phyloP scores from a whole-genome alignment of 108 stramenopile genomes.

The Fragilaria crotonensis region DNA sequence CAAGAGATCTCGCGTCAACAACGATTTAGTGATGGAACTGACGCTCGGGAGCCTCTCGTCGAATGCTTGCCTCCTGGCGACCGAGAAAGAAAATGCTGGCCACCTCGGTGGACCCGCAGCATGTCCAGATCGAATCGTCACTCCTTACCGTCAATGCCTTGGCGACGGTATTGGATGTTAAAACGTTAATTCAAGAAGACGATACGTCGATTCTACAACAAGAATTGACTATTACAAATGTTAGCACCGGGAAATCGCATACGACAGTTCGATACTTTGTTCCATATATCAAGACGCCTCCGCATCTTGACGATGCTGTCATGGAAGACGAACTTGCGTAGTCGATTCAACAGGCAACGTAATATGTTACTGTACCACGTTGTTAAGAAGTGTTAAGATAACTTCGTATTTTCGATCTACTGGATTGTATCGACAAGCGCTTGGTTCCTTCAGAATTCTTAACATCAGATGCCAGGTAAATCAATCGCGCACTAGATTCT shows the following conservation, averaged over 20 bases:
- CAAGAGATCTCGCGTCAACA: slow-evolving; percentile 73
- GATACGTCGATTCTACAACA: slow-evolving; percentile 48
- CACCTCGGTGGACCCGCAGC: slow-evolving; percentile 44
- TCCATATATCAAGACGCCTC: slow-evolving; percentile 31
- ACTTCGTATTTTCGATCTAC: too few relatives aligned
- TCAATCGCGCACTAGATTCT: too few relatives aligned
- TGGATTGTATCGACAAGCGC: too few relatives aligned
- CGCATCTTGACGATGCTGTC: slow-evolving; percentile 3
- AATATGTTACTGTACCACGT: too few relatives aligned
- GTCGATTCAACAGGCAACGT: too few relatives aligned
- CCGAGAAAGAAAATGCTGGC: slow-evolving; percentile 62
- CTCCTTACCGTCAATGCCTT: slow-evolving; percentile 78
- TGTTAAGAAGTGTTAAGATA: too few relatives aligned
- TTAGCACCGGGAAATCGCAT: slow-evolving; percentile 45
- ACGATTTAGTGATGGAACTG: slow-evolving; percentile 60
- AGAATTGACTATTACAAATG: slow-evolving; percentile 63
- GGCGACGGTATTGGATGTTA: slow-evolving; percentile 64
- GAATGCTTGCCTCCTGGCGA: slow-evolving; percentile 45
- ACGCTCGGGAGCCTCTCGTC: slow-evolving; percentile 46
- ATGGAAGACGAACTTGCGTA: not conserved
- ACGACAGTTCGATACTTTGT: slow-evolving; percentile 66
- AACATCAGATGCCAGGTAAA: too few relatives aligned
- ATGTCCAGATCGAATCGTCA: slow-evolving; percentile 49
- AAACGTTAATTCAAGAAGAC: slow-evolving; percentile 14
- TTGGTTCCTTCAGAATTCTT: too few relatives aligned